phyloP scores from a whole-genome alignment of 331 rosid genomes.

The Dryas integrifolia region DNA sequence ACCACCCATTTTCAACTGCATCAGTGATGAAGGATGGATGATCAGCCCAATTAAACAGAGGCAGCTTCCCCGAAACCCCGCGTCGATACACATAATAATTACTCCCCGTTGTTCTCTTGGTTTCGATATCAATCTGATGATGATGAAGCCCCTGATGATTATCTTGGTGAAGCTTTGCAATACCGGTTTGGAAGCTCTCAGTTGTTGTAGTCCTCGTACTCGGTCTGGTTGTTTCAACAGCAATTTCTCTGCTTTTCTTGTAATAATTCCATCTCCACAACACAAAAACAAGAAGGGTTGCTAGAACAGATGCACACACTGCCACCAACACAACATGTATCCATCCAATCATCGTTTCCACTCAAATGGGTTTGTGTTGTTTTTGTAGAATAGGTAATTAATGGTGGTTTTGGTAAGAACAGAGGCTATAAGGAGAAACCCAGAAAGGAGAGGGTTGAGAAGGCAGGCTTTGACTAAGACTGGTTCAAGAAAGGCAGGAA shows the following conservation, averaged over 20 bases:
- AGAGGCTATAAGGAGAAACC: conserved; percentile 1
- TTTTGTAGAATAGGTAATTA: not conserved
- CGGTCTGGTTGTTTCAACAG: conserved; percentile 7
- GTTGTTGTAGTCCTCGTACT: conserved; percentile 9
- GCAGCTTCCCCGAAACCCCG: conserved; percentile 42
- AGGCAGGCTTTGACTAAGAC: conserved; percentile 59
- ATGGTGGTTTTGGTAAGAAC: not conserved
- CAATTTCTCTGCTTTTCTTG: not conserved
- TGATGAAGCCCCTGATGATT: conserved; percentile 7
- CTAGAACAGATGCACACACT: conserved; percentile 31
- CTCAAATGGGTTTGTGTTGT: conserved; percentile 8
- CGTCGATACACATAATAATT: conserved; percentile 43
- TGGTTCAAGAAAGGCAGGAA: conserved; percentile 58
- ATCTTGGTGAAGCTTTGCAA: conserved; percentile 30
- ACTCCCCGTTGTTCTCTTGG: conserved; percentile 33
- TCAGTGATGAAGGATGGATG: conserved; percentile 71
- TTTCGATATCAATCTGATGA: conserved; percentile 42
- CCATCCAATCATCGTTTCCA: conserved; percentile 39
- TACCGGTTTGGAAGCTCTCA: conserved; percentile 38
- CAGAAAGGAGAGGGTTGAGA: conserved; percentile 16
- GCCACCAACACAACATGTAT: conserved; percentile 35
- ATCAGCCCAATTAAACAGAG: conserved; percentile 69
- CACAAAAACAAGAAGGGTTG: conserved; percentile 35
- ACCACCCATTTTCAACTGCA: conserved; percentile 95
- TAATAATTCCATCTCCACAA: conserved; percentile 35